phyloP scores from a whole-genome alignment of 768 basidiomycete species.

The Xanthoconium purpureum region DNA sequence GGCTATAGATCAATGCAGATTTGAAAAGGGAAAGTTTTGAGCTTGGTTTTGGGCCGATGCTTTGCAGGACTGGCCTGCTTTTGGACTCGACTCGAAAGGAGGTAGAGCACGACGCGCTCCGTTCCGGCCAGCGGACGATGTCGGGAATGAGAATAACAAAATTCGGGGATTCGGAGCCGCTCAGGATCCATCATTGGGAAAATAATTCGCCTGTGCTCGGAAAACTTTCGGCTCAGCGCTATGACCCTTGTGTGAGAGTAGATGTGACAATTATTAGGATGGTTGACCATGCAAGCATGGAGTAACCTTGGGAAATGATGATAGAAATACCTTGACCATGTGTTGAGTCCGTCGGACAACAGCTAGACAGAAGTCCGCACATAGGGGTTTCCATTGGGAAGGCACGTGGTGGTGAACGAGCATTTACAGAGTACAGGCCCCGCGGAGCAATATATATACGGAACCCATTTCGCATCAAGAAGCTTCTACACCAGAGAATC shows the following conservation, averaged over 20 bases:
- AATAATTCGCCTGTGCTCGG: neutral
- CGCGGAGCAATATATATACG: neutral
- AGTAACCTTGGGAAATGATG: constrained; percentile 10
- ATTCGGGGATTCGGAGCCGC: neutral
- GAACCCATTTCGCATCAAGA: neutral
- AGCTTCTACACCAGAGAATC: neutral
- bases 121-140: neutral
- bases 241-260: constrained; percentile 4
- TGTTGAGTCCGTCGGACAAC: neutral
- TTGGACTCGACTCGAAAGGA: neutral
- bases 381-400: constrained; percentile 10
- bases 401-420: neutral
- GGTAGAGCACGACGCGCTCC: neutral
- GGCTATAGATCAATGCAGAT: neutral
- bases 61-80: neutral
- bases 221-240: neutral
- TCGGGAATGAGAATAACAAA: neutral
- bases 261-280: neutral
- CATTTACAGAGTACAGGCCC: neutral
- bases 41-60: no score
- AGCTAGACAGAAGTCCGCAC: constrained; percentile 4
- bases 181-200: neutral
- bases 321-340: neutral
- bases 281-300: neutral
- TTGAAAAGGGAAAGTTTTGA: neutral